phyloP scores from a whole-genome alignment of 768 basidiomycete genomes.

The Cyclocybe aegerita region DNA sequence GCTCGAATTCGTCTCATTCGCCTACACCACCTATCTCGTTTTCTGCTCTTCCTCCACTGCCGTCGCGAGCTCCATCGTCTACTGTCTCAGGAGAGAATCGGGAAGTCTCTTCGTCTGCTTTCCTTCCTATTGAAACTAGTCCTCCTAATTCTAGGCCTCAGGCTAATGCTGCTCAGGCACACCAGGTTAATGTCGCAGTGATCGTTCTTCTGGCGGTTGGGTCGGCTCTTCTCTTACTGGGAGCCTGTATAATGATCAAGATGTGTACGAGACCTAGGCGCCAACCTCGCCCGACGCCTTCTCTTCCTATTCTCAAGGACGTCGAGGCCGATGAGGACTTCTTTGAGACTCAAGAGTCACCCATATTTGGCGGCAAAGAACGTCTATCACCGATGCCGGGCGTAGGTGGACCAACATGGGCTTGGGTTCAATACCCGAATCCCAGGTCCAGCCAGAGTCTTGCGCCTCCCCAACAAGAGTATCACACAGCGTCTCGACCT shows the following conservation, averaged over 20 bases:
- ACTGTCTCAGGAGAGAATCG: neutral
- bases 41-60: conserved; percentile 23
- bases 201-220: conserved; percentile 57
- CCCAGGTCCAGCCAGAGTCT: conserved; percentile 23
- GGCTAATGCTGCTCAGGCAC: conserved; percentile 14
- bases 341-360: conserved; percentile 56
- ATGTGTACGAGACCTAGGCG: conserved; percentile 49
- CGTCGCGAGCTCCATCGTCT: conserved; percentile 17
- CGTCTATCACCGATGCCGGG: conserved; percentile 43
- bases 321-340: conserved; percentile 45
- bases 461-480: conserved; percentile 14
- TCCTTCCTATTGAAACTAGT: neutral
- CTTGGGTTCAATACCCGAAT: conserved; percentile 55
- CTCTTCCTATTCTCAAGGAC: conserved; percentile 70
- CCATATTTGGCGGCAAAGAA: conserved; percentile 78
- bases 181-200: conserved; percentile 45
- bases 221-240: conserved; percentile 46
- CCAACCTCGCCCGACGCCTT: conserved; percentile 63
- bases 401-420: conserved; percentile 47
- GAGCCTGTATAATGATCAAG: conserved; percentile 46
- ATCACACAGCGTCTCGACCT: neutral
- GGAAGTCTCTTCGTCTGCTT: too few relatives aligned
- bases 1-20: conserved; percentile 7
- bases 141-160: conserved; percentile 13
- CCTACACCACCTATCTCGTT: conserved; percentile 18